Evolutionary conservation across 371 early-diverging fungal genomes (phyloP).

Genomic region (Mucor velutinosus): DNA sequence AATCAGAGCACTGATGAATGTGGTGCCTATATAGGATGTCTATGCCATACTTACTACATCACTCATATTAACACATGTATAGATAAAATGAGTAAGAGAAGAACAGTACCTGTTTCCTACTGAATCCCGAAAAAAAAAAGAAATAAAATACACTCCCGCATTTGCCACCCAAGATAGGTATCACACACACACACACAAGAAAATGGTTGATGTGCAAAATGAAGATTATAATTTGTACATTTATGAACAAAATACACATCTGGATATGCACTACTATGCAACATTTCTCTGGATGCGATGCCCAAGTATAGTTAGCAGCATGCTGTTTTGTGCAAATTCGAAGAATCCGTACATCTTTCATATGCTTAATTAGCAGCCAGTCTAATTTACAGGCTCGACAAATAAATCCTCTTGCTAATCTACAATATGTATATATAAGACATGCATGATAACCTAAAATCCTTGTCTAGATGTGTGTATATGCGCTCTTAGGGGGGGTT

Average conservation of each 20-base stretch:
- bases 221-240: background rate
- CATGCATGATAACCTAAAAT: background rate
- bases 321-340: background rate
- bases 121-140: background rate
- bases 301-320: background rate
- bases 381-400: background rate
- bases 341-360: background rate
- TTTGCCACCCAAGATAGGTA: background rate
- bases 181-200: background rate
- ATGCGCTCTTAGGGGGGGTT: background rate
- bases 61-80: slow-evolving; percentile 17
- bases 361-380: background rate
- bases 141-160: background rate
- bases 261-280: slow-evolving; percentile 1
- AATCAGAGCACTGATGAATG: background rate
- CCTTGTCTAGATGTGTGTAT: background rate
- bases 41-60: slow-evolving; percentile 26
- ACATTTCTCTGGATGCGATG: background rate
- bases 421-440: background rate
- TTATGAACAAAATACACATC: background rate
- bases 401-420: background rate
- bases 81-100: background rate
- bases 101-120: background rate
- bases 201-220: background rate
- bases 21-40: background rate